Evolutionary conservation across 2,329 filamentous ascomycete genomes (phyloP).

Genomic region (Ascochyta pisi): DNA sequence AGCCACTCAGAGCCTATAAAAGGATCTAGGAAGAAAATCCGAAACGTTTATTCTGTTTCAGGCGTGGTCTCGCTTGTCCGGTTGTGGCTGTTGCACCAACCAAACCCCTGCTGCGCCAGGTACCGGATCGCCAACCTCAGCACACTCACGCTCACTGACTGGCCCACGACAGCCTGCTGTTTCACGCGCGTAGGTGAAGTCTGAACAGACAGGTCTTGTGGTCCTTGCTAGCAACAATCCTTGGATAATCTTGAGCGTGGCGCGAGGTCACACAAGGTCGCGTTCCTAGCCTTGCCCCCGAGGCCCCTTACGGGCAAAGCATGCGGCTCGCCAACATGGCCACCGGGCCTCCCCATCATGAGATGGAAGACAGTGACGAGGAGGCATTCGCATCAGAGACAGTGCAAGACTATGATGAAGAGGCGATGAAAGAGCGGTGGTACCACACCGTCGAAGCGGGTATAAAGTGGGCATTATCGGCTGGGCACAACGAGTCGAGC

Average conservation of each 20-base stretch:
- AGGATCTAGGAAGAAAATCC: slow-evolving; percentile 17
- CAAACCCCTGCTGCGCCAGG: slow-evolving; percentile 28
- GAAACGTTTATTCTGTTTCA: slow-evolving; percentile 18
- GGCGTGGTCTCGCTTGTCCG: slow-evolving; percentile 22
- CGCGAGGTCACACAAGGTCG: slow-evolving; percentile 34
- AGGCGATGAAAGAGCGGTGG: slow-evolving; percentile 30
- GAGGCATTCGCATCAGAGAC: slow-evolving; percentile 27
- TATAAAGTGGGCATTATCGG: slow-evolving; percentile 42
- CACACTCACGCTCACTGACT: slow-evolving; percentile 35
- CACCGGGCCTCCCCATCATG: slow-evolving; percentile 29
- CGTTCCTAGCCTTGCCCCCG: slow-evolving; percentile 36
- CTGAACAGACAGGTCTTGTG: slow-evolving; percentile 29
- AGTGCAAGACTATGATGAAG: slow-evolving; percentile 26
- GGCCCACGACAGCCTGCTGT: slow-evolving; percentile 38
- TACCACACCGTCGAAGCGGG: slow-evolving; percentile 27
- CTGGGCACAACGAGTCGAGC: slow-evolving; percentile 28
- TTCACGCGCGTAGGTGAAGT: slow-evolving; percentile 38
- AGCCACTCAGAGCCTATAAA: slow-evolving; percentile 34
- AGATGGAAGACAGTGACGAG: slow-evolving; percentile 36
- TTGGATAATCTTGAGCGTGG: slow-evolving; percentile 29
- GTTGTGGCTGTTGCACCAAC: slow-evolving; percentile 36
- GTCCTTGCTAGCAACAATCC: slow-evolving; percentile 34
- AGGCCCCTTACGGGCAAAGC: slow-evolving; percentile 27
- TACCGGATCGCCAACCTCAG: slow-evolving; percentile 37
- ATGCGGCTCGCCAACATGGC: slow-evolving; percentile 36